A percentile compares a stretch with the other conserved stretches of the same genome.
phyloP scores from a whole-genome alignment of 2,329 filamentous ascomycete genomes.

The Aspergillus quadricinctus region DNA sequence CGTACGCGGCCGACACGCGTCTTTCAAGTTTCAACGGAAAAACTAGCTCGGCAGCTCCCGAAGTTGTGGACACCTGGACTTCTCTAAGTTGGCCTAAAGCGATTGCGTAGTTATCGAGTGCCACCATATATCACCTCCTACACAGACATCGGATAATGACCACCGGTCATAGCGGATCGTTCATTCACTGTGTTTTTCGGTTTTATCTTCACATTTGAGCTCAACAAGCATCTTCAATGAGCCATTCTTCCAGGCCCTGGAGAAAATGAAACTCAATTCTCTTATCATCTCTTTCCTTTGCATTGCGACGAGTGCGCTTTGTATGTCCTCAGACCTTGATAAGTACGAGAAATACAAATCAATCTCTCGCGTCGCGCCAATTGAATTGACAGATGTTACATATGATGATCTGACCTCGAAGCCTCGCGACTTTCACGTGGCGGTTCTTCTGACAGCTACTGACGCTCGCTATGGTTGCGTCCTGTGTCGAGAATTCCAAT shows the following conservation, averaged over 20 bases:
- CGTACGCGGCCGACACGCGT: not conserved
- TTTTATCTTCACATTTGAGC: not conserved
- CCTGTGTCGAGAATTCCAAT: conserved; percentile 85
- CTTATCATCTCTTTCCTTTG: conserved; percentile 39
- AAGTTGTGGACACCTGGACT: conserved; percentile 10
- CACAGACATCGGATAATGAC: not conserved
- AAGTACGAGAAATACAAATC: conserved; percentile 68
- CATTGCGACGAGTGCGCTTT: conserved; percentile 23
- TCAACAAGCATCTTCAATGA: conserved; percentile 4
- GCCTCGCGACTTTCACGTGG: conserved; percentile 78
- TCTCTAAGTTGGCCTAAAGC: not conserved
- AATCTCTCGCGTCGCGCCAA: conserved; percentile 62
- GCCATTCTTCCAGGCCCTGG: conserved; percentile 7
- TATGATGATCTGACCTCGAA: conserved; percentile 72
- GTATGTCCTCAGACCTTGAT: conserved; percentile 57
- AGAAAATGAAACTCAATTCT: conserved; percentile 31
- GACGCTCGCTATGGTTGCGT: conserved; percentile 79
- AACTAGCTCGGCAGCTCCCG: conserved; percentile 1
- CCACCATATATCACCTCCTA: not conserved
- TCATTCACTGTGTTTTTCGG: not conserved
- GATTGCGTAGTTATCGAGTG: not conserved
- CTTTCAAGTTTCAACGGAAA: not conserved
- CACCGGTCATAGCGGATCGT: not conserved
- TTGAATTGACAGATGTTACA: conserved; percentile 72
- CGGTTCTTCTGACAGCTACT: conserved; percentile 80